These are phyloP conservation scores for Sphaceloma murrayae DNA, from an alignment of 2,329 filamentous ascomycete species.

Conservation along the genomic window DNA sequence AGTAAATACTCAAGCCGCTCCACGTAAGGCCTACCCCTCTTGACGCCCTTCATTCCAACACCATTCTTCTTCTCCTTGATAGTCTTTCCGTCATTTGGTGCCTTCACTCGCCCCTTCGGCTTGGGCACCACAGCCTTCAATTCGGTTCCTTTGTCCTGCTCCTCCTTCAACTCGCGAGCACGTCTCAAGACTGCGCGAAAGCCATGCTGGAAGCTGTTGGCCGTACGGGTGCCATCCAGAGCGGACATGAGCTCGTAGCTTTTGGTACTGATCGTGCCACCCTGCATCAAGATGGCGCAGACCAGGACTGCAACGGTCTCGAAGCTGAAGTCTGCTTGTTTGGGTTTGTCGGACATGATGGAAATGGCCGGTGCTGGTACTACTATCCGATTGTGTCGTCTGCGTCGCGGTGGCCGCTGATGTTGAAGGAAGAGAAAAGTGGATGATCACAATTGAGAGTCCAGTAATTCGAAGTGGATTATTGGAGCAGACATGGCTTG, in stretches of 20 bases:
- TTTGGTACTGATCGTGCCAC: slow-evolving; percentile 20
- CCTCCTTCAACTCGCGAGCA: slow-evolving; percentile 22
- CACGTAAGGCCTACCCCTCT: too few relatives aligned
- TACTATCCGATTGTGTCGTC: too few relatives aligned
- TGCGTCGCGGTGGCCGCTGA: background rate
- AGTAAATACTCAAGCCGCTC: too few relatives aligned
- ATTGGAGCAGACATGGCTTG: too few relatives aligned
- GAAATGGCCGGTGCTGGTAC: too few relatives aligned
- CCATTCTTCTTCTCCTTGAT: background rate
- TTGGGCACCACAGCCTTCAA: slow-evolving; percentile 2
- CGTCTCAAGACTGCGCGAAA: slow-evolving; percentile 26
- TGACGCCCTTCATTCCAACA: too few relatives aligned
- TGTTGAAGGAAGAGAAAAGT: background rate
- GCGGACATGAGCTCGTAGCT: slow-evolving; percentile 26
- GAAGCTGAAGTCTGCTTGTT: slow-evolving; percentile 20
- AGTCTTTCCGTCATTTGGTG: background rate
- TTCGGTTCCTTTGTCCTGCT: background rate
- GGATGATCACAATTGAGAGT: too few relatives aligned
- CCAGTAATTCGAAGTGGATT: too few relatives aligned
- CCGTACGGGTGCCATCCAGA: slow-evolving; percentile 21
- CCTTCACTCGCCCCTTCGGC: background rate
- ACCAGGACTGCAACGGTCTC: slow-evolving; percentile 22
- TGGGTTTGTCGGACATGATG: slow-evolving; percentile 7
- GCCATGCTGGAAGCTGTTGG: slow-evolving; percentile 23
- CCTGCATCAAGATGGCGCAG: slow-evolving; percentile 19